Percentiles rank a stretch among this genome's conserved stretches.
Conservation (phyloP, 225 moss, liverwort and hornwort genomes). For the Asterella californica region DNA sequence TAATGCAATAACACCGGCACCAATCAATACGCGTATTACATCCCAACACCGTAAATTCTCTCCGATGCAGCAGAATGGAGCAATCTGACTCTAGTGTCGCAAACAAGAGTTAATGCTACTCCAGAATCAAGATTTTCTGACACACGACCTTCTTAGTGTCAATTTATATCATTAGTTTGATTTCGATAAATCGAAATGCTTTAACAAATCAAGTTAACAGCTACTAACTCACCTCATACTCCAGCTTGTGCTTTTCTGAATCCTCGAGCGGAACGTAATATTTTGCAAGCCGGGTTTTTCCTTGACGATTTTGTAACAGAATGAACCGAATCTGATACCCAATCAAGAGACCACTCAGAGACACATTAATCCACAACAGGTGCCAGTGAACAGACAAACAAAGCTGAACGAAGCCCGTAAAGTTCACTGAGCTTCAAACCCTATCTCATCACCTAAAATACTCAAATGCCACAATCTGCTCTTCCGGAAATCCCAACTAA, state of each 20-base stretch:
- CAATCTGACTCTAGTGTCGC: no score
- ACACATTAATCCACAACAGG: background rate
- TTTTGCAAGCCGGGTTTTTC: constrained; percentile 77
- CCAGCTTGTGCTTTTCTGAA: constrained; percentile 84
- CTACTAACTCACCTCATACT: constrained; percentile 55
- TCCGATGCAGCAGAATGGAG: no score
- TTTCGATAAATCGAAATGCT: background rate
- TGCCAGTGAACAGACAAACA: background rate
- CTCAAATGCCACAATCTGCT: background rate
- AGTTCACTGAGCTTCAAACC: background rate
- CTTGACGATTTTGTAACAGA: constrained; percentile 76
- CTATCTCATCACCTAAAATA: background rate
- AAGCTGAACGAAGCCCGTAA: no score
- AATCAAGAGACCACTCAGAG: background rate
- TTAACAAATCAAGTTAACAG: background rate
- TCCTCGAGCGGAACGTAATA: constrained; percentile 81
- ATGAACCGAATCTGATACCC: constrained; percentile 71
- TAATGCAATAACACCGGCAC: constrained; percentile 22
- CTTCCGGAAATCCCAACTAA: background rate
- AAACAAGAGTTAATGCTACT: no score
- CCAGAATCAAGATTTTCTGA: no score
- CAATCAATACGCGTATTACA: no score
- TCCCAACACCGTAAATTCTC: no score
- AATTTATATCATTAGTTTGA: no score
- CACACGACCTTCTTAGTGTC: no score